Evolutionary conservation across 768 basidiomycete genomes (phyloP).

Genomic region (Mrakia blollopis): DNA sequence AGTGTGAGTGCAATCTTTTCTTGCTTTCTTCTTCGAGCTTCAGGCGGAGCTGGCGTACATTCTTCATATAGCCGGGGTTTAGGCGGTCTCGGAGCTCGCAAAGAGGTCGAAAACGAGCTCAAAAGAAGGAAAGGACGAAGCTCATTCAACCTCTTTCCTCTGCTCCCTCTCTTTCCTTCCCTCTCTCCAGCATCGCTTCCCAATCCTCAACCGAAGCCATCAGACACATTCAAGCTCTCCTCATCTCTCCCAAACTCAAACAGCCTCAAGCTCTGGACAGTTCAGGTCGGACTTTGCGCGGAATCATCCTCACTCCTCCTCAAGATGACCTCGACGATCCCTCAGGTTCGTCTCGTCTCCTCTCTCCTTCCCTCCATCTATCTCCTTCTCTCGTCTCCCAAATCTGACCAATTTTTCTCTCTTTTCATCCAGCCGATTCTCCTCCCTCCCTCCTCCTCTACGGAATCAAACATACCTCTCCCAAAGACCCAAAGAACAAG

Average conservation of each 20-base stretch:
- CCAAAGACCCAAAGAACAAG: conserved; percentile 8
- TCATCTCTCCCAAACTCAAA: conserved; percentile 2
- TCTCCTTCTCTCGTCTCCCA: too few relatives aligned
- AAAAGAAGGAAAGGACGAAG: background rate
- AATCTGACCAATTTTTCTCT: too few relatives aligned
- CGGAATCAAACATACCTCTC: background rate
- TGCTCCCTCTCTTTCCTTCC: too few relatives aligned
- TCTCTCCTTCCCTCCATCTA: too few relatives aligned
- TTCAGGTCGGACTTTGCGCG: background rate
- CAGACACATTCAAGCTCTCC: background rate
- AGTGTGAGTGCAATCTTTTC: background rate
- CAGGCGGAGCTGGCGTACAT: background rate
- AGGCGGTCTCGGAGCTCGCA: background rate
- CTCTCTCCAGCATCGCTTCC: background rate
- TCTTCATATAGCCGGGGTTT: background rate
- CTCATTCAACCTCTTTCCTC: background rate
- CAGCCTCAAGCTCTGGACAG: conserved; percentile 10
- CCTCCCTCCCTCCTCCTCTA: conserved; percentile 1
- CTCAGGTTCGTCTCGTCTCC: background rate
- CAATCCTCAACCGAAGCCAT: conserved; percentile 2
- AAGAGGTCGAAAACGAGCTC: background rate
- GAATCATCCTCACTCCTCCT: background rate
- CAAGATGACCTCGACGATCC: background rate
- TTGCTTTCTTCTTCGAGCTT: background rate
- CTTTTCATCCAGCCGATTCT: background rate